Evolutionary conservation across 768 basidiomycete species (phyloP).

Genomic region (Antrodiella citrinella): DNA sequence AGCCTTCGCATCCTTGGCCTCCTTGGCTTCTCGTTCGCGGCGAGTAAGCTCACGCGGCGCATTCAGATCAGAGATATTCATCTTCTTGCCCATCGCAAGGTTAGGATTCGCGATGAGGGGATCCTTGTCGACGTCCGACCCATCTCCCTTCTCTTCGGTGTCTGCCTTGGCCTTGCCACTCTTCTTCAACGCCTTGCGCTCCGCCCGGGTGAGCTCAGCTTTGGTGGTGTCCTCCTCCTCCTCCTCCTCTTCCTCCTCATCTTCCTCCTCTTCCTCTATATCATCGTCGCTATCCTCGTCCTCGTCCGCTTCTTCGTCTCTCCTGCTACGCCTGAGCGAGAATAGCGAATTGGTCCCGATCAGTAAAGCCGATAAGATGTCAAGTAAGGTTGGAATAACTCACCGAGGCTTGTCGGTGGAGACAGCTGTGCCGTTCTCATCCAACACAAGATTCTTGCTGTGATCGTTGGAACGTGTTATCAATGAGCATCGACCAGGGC

Average conservation of each 20-base stretch:
- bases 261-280: constrained; percentile 34
- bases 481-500: too few relatives aligned
- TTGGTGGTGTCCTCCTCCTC: constrained; percentile 33
- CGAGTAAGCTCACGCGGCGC: constrained; percentile 54
- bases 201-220: constrained; percentile 59
- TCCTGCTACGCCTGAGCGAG: constrained; percentile 18
- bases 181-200: constrained; percentile 76
- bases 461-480: constrained; percentile 12
- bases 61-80: constrained; percentile 70
- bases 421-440: constrained; percentile 48
- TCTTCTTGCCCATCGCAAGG: constrained; percentile 54
- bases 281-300: constrained; percentile 32
- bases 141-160: constrained; percentile 24
- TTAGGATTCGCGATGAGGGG: constrained; percentile 74
- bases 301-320: too few relatives aligned
- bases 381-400: too few relatives aligned
- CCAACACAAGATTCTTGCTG: constrained; percentile 55
- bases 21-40: constrained; percentile 80
- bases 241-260: constrained; percentile 38
- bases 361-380: constrained; percentile 6
- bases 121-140: constrained; percentile 54
- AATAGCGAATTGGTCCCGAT: not conserved
- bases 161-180: constrained; percentile 36
- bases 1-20: constrained; percentile 85
- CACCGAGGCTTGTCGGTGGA: constrained; percentile 29